Base-by-base conservation (phyloP, 2,329 filamentous ascomycete genomes). In the Pseudopyrenochaeta lycopersici region DNA sequence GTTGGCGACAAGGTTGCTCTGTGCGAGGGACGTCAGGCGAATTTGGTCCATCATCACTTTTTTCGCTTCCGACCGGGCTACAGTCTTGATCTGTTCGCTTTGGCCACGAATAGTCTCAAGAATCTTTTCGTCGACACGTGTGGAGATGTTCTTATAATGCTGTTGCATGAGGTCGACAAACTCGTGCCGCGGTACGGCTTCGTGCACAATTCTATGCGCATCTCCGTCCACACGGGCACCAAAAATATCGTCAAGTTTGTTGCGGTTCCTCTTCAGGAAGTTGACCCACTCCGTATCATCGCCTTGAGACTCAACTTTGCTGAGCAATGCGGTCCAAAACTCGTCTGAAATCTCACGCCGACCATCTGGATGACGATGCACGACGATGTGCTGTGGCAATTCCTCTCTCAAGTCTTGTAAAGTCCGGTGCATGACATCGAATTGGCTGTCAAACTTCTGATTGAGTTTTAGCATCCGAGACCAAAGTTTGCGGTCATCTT, bases 271-370 rank as follows among this genome's bases (percentile, higher is more conserved):
- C 35, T 73, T 75, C 23, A 85, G 66, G 81, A 84, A 88, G 0
- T 76, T 73, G 17, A 81, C 76, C 84, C 84, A 88, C 3, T 77
- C 32, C 52, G 74, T 1, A 75, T 72, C 35, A 78, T 62, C 45
- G 3, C 56, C 64, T 17, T 85, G 83, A 1, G 76, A 71, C 17
- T 76, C 76, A 42, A 90, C 82, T 51, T 82, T 79, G 47, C 83
- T 81, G 20, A 80, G 78, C 7, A 92, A 70, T 0, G 88, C 88
- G 50, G 85, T 79, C 84, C 86, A 92, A 54, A 92, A 90, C 2
- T 86, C 81, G 20, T 84, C 79, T 0, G 83, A 76, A 14, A 91
- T 82, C 18, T 83, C 74, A 0, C 78, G 73, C 9, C 82, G 79
- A 12, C 87, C 88, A 27, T 83, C 72, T 30, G 77, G 72, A 51